A percentile compares a stretch with the other conserved stretches of the same genome.
phyloP scores from a whole-genome alignment of 2,329 filamentous ascomycete genomes.

The Stachybotrys chartarum region DNA sequence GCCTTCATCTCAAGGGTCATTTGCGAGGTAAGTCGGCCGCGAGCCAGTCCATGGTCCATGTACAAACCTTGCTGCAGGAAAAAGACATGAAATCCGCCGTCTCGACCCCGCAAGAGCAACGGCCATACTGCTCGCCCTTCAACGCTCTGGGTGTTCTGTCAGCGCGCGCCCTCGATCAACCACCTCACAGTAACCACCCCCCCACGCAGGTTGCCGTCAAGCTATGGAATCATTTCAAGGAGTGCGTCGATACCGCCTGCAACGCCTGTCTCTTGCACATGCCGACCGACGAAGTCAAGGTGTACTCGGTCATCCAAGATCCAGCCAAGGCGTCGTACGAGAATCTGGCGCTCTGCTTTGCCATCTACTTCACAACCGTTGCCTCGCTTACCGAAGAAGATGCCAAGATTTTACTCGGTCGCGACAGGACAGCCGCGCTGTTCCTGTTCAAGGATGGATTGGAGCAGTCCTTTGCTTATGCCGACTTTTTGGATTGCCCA shows the following conservation, averaged over 20 bases:
- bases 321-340: slow-evolving; percentile 17
- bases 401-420: slow-evolving; percentile 17
- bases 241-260: slow-evolving; percentile 19
- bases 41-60: not conserved
- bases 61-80: slow-evolving; percentile 1
- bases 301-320: slow-evolving; percentile 23
- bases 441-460: slow-evolving; percentile 22
- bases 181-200: slow-evolving; percentile 14
- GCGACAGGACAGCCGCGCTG: slow-evolving; percentile 15
- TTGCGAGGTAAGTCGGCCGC: slow-evolving; percentile 12
- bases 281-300: slow-evolving; percentile 19
- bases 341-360: slow-evolving; percentile 30
- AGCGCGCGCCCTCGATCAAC: not conserved
- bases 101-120: not conserved
- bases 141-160: slow-evolving; percentile 19
- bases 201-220: slow-evolving; percentile 16
- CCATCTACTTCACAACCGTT: slow-evolving; percentile 43
- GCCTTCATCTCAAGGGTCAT: slow-evolving; percentile 20
- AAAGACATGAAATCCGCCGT: slow-evolving; percentile 2
- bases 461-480: slow-evolving; percentile 29
- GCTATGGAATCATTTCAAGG: slow-evolving; percentile 21
- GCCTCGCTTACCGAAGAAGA: slow-evolving; percentile 30
- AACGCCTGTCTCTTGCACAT: slow-evolving; percentile 18
- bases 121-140: not conserved
- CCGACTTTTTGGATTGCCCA: slow-evolving; percentile 31